Percentiles rank a stretch among this genome's conserved stretches.
Evolutionary conservation across 2,329 filamentous ascomycete species (phyloP).

Genomic region (Fusarium sambucinum): DNA sequence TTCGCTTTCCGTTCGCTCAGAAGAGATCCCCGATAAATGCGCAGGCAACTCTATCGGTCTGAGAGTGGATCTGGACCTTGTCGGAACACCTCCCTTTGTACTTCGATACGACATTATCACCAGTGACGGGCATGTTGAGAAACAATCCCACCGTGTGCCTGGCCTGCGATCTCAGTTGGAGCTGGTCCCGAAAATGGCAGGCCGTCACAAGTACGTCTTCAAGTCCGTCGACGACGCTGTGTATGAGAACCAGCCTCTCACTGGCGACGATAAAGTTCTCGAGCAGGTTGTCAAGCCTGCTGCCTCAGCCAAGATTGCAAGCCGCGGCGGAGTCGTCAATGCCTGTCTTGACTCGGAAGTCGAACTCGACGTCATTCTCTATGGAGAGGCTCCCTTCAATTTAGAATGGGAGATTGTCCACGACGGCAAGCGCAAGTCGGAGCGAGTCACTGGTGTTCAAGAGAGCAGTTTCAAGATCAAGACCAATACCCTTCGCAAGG

Average conservation of each 20-base stretch:
- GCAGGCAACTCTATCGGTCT: conserved; percentile 93
- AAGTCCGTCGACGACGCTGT: conserved; percentile 83
- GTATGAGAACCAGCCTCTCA: conserved; percentile 75
- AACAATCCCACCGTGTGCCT: conserved; percentile 69
- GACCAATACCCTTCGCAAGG: conserved; percentile 79
- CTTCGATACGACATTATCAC: conserved; percentile 80
- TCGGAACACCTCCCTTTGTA: conserved; percentile 92
- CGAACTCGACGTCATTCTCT: conserved; percentile 77
- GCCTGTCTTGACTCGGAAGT: conserved; percentile 88
- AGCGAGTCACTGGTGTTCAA: conserved; percentile 73
- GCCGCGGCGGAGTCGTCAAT: conserved; percentile 66
- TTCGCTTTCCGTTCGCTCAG: conserved; percentile 76
- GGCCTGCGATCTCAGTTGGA: conserved; percentile 86
- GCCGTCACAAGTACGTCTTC: conserved; percentile 89
- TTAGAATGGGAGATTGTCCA: conserved; percentile 94
- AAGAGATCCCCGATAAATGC: conserved; percentile 94
- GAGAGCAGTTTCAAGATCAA: conserved; percentile 75
- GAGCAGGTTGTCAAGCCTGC: conserved; percentile 95
- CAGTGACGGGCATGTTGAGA: conserved; percentile 65
- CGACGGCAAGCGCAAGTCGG: conserved; percentile 83
- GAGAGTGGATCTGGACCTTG: conserved; percentile 87
- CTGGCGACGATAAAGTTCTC: conserved; percentile 71
- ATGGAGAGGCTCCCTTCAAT: conserved; percentile 87
- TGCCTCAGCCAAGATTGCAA: conserved; percentile 79
- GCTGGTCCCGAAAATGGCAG: conserved; percentile 82